Conservation (phyloP, 2,329 filamentous ascomycete species). For the Botryosphaeria dothidea region DNA sequence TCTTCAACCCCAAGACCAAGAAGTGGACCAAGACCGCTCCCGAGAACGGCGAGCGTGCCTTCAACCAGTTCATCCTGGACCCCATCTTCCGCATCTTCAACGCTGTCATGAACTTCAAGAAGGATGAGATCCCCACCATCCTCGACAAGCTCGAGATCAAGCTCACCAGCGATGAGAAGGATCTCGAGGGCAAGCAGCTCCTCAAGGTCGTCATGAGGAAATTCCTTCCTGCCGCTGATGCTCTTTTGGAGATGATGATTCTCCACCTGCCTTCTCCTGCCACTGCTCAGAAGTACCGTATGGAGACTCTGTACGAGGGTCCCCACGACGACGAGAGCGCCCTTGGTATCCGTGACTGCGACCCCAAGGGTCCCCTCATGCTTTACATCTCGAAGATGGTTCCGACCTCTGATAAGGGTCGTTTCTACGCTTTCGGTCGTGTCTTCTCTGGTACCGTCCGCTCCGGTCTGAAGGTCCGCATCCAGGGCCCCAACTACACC, state of each 20-base stretch:
- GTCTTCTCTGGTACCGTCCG: conserved; percentile 98
- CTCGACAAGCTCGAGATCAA: conserved; percentile 95
- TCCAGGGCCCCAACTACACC: conserved; percentile 98
- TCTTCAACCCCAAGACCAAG: conserved; percentile 99
- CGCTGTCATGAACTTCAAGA: conserved; percentile 98
- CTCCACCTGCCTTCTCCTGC: conserved; percentile 96
- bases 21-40: conserved; percentile 94
- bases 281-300: conserved; percentile 96
- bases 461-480: conserved; percentile 99
- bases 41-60: conserved; percentile 94
- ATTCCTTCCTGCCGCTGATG: conserved; percentile 97
- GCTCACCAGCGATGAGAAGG: conserved; percentile 81
- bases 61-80: conserved; percentile 99
- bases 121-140: conserved; percentile 80
- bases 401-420: conserved; percentile 98
- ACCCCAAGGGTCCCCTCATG: conserved; percentile 98
- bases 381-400: conserved; percentile 99
- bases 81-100: conserved; percentile 99
- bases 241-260: conserved; percentile 99
- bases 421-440: conserved; percentile 99
- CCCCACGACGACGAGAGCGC: conserved; percentile 87
- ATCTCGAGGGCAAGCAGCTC: conserved; percentile 95
- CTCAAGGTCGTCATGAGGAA: conserved; percentile 98
- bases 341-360: conserved; percentile 97
- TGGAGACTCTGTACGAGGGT: conserved; percentile 98